Evolutionary conservation across 2,329 filamentous ascomycete species (phyloP), one percentile per base, ranked within the genome.

Genomic region (Dothideomycetes sp.): DNA sequence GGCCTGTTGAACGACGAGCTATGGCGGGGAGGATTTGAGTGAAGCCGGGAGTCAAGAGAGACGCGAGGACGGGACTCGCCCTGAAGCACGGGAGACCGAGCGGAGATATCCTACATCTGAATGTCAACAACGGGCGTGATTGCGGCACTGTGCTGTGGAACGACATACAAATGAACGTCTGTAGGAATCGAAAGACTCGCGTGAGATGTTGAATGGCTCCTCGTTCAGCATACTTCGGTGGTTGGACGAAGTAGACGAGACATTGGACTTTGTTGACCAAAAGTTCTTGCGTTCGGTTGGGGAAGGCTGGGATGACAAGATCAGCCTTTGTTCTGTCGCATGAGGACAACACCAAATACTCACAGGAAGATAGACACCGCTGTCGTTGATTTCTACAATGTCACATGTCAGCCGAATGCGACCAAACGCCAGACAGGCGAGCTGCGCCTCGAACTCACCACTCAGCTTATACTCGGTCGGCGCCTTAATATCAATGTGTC

Each of bases 141-240:
- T n/a, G n/a, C n/a, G n/a, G n/a, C n/a, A n/a, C n/a, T n/a, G n/a
- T n/a, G n/a, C n/a, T n/a, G n/a, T n/a, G n/a, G n/a, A 3, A 33
- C 15, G 11, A 70, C 81, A 51, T 73, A 94, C 89, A 67, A 96
- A 96, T 47, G 88, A 95, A 53, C 91, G 79, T 47, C 91, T 75
- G 64, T 96, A 96, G 3, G 88, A 94, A 59, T 96, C 91, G 56
- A 96, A 96, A 2, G 88, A 95, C 64, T 96, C 91, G 53, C 89
- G 77, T 29, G 88, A 94, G 58, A 96, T 96, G 47, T 83, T 86
- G 59, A 96, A 96, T 11, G 83, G 87, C 57, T 96, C 89, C 46
- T 94, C 86, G 52, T 79, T 78, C 44, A 84, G 68, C 51, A 81
- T 75, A 55, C 73, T 77, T 41, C 75, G 67, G 55, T 77, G 72